Conservation (phyloP, 2,329 filamentous ascomycete species). For the Boeremia exigua region DNA sequence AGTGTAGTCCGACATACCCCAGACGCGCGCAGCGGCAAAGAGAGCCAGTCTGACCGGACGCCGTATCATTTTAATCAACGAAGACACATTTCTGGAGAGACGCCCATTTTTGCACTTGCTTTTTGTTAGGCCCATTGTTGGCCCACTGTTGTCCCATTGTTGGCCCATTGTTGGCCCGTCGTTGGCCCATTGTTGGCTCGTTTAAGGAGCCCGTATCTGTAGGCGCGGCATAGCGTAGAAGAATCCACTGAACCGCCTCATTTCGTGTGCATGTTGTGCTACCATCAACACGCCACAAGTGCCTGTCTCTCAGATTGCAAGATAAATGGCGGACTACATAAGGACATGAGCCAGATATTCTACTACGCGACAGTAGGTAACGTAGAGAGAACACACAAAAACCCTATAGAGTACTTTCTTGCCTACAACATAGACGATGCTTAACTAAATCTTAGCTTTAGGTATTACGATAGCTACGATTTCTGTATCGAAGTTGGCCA, state of each 20-base stretch:
- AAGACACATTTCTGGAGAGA: slow-evolving; percentile 8
- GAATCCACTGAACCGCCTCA: neutral
- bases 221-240: slow-evolving; percentile 1
- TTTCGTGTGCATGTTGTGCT: neutral
- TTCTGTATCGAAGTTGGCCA: too few species aligned
- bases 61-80: slow-evolving; percentile 17
- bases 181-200: neutral
- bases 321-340: too few species aligned
- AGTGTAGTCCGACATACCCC: slow-evolving; percentile 15
- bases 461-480: too few species aligned
- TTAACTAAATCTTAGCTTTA: too few species aligned
- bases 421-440: too few species aligned
- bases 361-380: too few species aligned
- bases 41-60: slow-evolving; percentile 10
- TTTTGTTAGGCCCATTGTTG: slow-evolving; percentile 6
- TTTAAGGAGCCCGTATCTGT: neutral
- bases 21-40: slow-evolving; percentile 4
- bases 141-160: slow-evolving; percentile 1
- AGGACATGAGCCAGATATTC: too few species aligned
- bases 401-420: too few species aligned
- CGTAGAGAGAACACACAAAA: too few species aligned
- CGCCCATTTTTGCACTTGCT: slow-evolving; percentile 9
- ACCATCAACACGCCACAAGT: too few species aligned
- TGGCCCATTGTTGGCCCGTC: slow-evolving; percentile 2
- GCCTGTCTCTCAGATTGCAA: too few species aligned